A percentile compares a stretch with the other conserved stretches of the same genome.
Evolutionary conservation across 2,329 filamentous ascomycete species (phyloP).

Genomic region (Paraphoma chrysanthemicola): DNA sequence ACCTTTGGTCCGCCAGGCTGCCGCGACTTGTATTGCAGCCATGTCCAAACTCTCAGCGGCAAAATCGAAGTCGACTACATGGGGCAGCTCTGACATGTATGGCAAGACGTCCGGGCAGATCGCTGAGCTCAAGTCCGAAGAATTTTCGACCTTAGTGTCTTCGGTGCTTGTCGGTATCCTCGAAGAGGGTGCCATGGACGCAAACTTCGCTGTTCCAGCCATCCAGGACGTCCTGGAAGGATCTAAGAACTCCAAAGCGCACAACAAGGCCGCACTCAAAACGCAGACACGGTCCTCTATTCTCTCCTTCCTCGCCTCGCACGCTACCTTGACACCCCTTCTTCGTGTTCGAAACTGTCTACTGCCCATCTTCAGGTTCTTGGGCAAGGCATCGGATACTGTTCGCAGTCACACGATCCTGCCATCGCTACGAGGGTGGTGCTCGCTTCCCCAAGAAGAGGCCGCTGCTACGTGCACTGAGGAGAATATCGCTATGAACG

Average conservation of each 20-base stretch:
- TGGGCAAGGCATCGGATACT: constrained; percentile 75
- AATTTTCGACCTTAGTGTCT: constrained; percentile 63
- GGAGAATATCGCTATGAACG: constrained; percentile 56
- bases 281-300: constrained; percentile 70
- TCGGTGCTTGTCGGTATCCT: constrained; percentile 75
- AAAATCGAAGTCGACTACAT: constrained; percentile 20
- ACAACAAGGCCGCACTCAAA: constrained; percentile 54
- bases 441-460: constrained; percentile 60
- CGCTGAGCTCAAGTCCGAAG: constrained; percentile 67
- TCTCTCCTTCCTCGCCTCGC: constrained; percentile 75
- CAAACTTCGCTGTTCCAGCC: constrained; percentile 70
- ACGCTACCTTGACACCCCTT: constrained; percentile 73
- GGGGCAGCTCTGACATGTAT: constrained; percentile 61
- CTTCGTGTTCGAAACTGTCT: constrained; percentile 73
- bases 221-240: constrained; percentile 68
- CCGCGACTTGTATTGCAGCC: constrained; percentile 66
- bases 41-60: constrained; percentile 24
- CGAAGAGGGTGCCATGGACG: constrained; percentile 86
- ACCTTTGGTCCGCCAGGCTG: constrained; percentile 76
- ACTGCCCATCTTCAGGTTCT: constrained; percentile 73
- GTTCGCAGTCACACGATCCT: constrained; percentile 77
- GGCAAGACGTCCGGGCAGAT: constrained; percentile 58
- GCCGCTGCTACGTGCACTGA: constrained; percentile 58
- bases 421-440: constrained; percentile 76
- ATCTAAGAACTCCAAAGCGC: constrained; percentile 46